Percentiles rank a stretch among this genome's conserved stretches.
These are phyloP conservation scores for Sclerotinia sclerotiorum DNA, from an alignment of 2,329 filamentous ascomycete genomes.

Conservation along the genomic window DNA sequence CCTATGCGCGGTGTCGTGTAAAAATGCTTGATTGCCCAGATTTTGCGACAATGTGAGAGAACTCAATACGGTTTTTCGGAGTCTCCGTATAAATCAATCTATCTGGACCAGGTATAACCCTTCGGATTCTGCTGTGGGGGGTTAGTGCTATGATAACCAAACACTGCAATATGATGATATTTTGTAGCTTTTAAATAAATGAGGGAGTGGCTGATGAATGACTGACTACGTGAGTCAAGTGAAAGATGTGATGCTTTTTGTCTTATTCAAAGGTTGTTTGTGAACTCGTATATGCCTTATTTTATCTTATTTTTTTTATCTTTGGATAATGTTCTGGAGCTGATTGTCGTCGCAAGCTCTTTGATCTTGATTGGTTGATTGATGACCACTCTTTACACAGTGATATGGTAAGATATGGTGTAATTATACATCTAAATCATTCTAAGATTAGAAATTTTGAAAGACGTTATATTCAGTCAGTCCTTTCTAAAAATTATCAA, in stretches of 20 bases:
- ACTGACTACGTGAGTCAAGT: neutral
- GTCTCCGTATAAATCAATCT: constrained; percentile 10
- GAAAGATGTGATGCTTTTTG: neutral
- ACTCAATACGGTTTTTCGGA: constrained; percentile 9
- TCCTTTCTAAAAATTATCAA: neutral
- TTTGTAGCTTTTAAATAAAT: neutral
- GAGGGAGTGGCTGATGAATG: constrained; percentile 1
- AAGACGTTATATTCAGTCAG: neutral
- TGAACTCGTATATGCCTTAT: neutral
- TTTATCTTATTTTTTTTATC: neutral
- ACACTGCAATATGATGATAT: neutral
- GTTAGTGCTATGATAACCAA: constrained; percentile 5
- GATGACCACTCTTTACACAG: neutral
- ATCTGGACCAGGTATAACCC: constrained; percentile 4
- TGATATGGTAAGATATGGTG: neutral
- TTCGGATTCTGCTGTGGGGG: constrained; percentile 20
- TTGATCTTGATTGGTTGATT: neutral
- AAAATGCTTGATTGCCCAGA: constrained; percentile 19
- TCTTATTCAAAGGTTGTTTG: constrained; percentile 1
- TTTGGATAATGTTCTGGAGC: constrained; percentile 12
- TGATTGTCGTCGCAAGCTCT: constrained; percentile 21
- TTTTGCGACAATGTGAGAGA: constrained; percentile 22
- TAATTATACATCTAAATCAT: constrained; percentile 3
- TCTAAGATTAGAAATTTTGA: constrained; percentile 4
- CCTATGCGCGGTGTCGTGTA: constrained; percentile 23